Conservation (phyloP, 2,329 filamentous ascomycete genomes). For the Talaromyces funiculosus region DNA sequence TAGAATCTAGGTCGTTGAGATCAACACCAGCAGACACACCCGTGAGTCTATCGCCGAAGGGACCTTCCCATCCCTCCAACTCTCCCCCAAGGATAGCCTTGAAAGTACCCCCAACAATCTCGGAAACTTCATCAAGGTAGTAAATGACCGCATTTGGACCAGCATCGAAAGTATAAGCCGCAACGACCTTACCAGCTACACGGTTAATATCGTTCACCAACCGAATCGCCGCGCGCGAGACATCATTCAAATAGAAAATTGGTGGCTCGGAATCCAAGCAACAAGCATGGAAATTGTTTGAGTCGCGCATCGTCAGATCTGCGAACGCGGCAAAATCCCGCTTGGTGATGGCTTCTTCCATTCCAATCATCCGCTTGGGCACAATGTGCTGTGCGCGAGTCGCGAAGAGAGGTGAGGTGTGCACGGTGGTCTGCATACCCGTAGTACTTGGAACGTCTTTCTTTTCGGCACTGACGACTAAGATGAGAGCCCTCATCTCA, state of each 20-base stretch:
- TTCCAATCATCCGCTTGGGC: constrained; percentile 72
- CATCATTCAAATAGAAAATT: constrained; percentile 98
- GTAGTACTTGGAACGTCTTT: constrained; percentile 90
- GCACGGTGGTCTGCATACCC: constrained; percentile 96
- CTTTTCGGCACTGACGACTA: constrained; percentile 89
- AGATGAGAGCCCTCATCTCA: constrained; percentile 82
- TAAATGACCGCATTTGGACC: constrained; percentile 97
- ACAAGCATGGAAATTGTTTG: constrained; percentile 92
- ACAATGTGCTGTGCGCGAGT: constrained; percentile 71
- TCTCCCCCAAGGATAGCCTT: constrained; percentile 65
- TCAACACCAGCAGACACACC: constrained; percentile 48
- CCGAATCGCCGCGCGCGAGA: constrained; percentile 77
- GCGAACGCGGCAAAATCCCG: constrained; percentile 83
- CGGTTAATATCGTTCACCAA: constrained; percentile 86
- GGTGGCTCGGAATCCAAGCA: constrained; percentile 94
- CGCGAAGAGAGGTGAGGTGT: constrained; percentile 81
- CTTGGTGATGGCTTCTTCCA: constrained; percentile 73
- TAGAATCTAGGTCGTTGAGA: constrained; percentile 54
- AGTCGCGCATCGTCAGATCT: constrained; percentile 90
- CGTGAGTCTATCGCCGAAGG: constrained; percentile 51
- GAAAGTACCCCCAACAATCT: constrained; percentile 70
- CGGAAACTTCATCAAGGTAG: constrained; percentile 75
- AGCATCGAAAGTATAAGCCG: constrained; percentile 95
- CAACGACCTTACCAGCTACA: constrained; percentile 69
- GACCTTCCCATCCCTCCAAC: constrained; percentile 50